phyloP scores from a whole-genome alignment of 352 stramenopile genomes.

The Saprolegnia parasitica region DNA sequence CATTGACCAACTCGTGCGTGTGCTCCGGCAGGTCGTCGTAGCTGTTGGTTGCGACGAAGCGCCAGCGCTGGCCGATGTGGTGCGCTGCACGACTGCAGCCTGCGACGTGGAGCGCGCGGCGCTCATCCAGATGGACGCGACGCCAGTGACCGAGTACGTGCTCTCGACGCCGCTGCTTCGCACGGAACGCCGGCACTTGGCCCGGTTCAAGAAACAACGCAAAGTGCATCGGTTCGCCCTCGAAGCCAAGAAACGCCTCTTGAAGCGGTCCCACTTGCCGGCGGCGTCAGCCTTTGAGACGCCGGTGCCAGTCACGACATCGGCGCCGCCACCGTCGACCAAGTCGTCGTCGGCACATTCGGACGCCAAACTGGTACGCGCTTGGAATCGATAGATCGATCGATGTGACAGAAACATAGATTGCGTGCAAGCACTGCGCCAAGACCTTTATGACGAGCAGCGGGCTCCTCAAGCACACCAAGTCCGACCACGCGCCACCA shows the following conservation, averaged over 20 bases:
- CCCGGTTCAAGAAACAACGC: background rate
- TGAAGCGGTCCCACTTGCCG: slow-evolving; percentile 2
- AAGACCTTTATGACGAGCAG: slow-evolving; percentile 30
- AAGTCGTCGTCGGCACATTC: background rate
- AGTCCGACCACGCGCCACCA: slow-evolving; percentile 24
- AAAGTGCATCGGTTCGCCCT: background rate
- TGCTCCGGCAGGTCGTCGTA: slow-evolving; percentile 5
- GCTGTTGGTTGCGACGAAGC: background rate
- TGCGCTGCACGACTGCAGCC: background rate
- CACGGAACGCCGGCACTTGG: background rate
- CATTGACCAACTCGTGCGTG: background rate
- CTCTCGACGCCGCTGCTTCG: slow-evolving; percentile 9
- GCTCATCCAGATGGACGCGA: slow-evolving; percentile 15
- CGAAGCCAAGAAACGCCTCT: background rate
- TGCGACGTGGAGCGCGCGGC: background rate
- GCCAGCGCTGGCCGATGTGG: background rate
- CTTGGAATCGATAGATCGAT: too few relatives aligned
- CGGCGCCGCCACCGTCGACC: background rate
- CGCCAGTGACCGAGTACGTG: slow-evolving; percentile 21
- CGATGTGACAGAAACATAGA: too few relatives aligned
- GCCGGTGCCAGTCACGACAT: background rate
- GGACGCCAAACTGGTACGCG: background rate
- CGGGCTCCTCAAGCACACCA: slow-evolving; percentile 28
- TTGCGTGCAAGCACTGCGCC: slow-evolving; percentile 29
- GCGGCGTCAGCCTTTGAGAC: background rate